A percentile compares a stretch with the other conserved stretches of the same genome.
phyloP scores from a whole-genome alignment of 768 basidiomycete genomes.

The Phlegmacium glaucopus region DNA sequence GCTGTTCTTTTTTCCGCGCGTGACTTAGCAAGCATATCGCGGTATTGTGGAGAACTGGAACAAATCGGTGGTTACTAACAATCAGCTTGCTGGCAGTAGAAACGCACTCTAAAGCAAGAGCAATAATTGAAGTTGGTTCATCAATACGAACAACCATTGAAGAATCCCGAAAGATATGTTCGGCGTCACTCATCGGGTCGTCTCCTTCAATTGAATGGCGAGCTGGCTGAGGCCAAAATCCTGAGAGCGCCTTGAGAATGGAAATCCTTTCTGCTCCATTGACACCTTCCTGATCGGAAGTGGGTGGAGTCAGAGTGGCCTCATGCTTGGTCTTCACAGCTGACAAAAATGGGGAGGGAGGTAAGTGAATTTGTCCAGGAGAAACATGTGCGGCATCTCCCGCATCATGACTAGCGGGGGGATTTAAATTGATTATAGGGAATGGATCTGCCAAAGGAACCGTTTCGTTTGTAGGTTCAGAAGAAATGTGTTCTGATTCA shows the following conservation, averaged over 20 bases:
- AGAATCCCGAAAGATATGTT: conserved; percentile 93
- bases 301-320: conserved; percentile 23
- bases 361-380: conserved; percentile 37
- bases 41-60: conserved; percentile 73
- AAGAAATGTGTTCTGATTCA: conserved; percentile 22
- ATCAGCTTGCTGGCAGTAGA: neutral
- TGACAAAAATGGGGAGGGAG: conserved; percentile 56
- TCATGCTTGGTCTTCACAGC: conserved; percentile 34
- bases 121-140: conserved; percentile 97
- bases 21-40: conserved; percentile 75
- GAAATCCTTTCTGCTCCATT: conserved; percentile 63
- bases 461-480: conserved; percentile 6
- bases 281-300: conserved; percentile 49
- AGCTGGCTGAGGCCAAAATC: conserved; percentile 68
- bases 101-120: conserved; percentile 82
- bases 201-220: conserved; percentile 60
- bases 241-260: conserved; percentile 79
- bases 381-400: conserved; percentile 9
- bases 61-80: neutral
- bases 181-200: conserved; percentile 72
- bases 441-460: conserved; percentile 1
- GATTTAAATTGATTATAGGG: conserved; percentile 8
- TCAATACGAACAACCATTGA: conserved; percentile 94
- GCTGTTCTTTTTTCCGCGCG: conserved; percentile 73
- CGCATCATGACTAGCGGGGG: conserved; percentile 11